Evolutionary conservation across 208 protist genomes (phyloP).

Genomic region (Crithidia expoeki): DNA sequence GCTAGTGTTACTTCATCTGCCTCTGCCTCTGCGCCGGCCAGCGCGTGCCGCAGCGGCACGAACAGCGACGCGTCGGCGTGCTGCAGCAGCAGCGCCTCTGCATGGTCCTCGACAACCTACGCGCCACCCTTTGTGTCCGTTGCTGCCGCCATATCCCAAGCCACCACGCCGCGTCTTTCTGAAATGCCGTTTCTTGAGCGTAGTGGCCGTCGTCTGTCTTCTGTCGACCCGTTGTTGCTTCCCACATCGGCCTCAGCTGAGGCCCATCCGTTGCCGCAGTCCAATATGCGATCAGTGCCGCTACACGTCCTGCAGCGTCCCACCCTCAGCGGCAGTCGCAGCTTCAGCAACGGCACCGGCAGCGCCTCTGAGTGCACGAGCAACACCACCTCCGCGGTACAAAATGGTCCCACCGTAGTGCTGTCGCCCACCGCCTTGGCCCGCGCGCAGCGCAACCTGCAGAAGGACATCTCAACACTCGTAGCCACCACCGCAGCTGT

Average conservation of each 20-base stretch:
- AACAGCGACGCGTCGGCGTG: slow-evolving; percentile 13
- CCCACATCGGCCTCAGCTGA: neutral
- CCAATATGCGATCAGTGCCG: neutral
- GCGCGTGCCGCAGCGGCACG: slow-evolving; percentile 7
- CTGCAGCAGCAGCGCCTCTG: slow-evolving; percentile 2
- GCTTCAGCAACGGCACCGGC: slow-evolving; percentile 4
- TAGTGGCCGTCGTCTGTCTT: slow-evolving; percentile 14
- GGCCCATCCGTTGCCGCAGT: neutral
- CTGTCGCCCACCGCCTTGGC: slow-evolving; percentile 9
- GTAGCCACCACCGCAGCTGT: slow-evolving; percentile 31
- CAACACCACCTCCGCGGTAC: neutral
- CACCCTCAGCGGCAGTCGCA: slow-evolving; percentile 16
- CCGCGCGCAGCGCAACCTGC: slow-evolving; percentile 30
- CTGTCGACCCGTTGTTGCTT: slow-evolving; percentile 1
- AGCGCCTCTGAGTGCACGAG: slow-evolving; percentile 4
- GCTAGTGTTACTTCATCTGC: neutral
- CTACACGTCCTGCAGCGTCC: slow-evolving; percentile 18
- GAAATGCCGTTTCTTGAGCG: slow-evolving; percentile 7
- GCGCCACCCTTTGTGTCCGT: neutral
- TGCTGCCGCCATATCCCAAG: neutral
- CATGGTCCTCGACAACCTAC: slow-evolving; percentile 5
- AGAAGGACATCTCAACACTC: slow-evolving; percentile 37
- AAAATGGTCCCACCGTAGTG: neutral
- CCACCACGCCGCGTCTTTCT: neutral
- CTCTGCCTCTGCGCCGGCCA: neutral